phyloP scores from a whole-genome alignment of 305 asterid species.

The Fraxinus nigra region DNA sequence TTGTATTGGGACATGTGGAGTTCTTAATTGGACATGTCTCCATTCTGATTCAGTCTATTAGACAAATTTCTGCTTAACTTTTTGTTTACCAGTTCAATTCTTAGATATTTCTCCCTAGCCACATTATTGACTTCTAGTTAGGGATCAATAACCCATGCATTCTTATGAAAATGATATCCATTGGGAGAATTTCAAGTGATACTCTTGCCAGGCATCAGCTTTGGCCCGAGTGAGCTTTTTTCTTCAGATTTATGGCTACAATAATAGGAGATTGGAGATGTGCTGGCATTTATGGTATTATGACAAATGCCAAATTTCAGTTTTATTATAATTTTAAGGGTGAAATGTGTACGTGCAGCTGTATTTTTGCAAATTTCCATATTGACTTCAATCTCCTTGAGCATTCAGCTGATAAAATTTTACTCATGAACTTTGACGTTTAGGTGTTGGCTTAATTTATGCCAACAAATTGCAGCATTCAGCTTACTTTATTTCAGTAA shows the following conservation, averaged over 20 bases:
- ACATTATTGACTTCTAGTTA: background rate
- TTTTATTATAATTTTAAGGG: background rate
- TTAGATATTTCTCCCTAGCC: background rate
- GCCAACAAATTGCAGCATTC: background rate
- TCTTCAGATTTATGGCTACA: background rate
- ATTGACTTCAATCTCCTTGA: background rate
- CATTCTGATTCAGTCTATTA: background rate
- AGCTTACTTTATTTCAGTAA: background rate
- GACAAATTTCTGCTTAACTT: background rate
- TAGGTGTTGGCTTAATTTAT: background rate
- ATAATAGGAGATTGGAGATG: background rate
- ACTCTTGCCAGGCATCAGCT: background rate
- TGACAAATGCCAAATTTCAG: background rate
- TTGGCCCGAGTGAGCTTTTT: background rate
- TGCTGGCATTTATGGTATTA: background rate
- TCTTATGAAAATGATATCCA: background rate
- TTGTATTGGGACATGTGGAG: background rate
- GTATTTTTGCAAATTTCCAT: background rate
- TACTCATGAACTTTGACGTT: background rate
- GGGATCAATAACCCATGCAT: background rate
- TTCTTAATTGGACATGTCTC: background rate
- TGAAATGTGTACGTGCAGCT: background rate
- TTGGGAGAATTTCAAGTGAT: background rate
- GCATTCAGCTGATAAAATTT: background rate
- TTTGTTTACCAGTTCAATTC: background rate